phyloP scores from a whole-genome alignment of 192 early-diverging fungal genomes.

The Coemansia sp. region DNA sequence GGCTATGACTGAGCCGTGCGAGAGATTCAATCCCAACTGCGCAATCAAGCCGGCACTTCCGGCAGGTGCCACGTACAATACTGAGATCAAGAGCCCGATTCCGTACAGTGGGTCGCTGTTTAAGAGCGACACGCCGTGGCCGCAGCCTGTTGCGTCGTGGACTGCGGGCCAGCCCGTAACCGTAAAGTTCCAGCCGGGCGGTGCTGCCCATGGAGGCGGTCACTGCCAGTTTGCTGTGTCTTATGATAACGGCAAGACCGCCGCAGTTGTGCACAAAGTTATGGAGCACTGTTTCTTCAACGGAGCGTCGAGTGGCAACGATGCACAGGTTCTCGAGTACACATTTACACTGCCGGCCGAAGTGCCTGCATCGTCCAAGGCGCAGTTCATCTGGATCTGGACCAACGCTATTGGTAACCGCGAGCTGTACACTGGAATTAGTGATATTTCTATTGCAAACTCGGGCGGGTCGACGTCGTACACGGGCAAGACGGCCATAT shows the following conservation, averaged over 20 bases:
- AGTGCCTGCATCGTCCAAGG: slow-evolving; percentile 53
- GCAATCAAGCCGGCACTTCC: not conserved
- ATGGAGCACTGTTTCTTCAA: slow-evolving; percentile 36
- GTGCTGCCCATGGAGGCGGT: slow-evolving; percentile 52
- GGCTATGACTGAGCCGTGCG: slow-evolving; percentile 2
- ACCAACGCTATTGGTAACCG: slow-evolving; percentile 63
- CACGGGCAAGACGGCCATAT: slow-evolving; percentile 19
- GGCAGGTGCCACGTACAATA: not conserved
- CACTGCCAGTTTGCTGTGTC: slow-evolving; percentile 61
- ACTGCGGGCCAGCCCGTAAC: slow-evolving; percentile 40
- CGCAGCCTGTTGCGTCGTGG: slow-evolving; percentile 22
- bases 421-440: slow-evolving; percentile 36
- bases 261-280: slow-evolving; percentile 57
- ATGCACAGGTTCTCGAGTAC: slow-evolving; percentile 3
- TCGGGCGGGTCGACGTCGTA: slow-evolving; percentile 17
- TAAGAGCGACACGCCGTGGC: not conserved
- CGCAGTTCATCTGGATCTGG: slow-evolving; percentile 61
- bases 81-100: not conserved
- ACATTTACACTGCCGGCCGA: slow-evolving; percentile 46
- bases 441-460: slow-evolving; percentile 21
- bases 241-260: slow-evolving; percentile 43
- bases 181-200: slow-evolving; percentile 33
- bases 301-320: slow-evolving; percentile 13
- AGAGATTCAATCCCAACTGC: not conserved
- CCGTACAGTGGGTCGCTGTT: not conserved